These are phyloP conservation scores for Colletotrichum shisoi DNA, from an alignment of 2,329 filamentous ascomycete genomes.

Conservation along the genomic window DNA sequence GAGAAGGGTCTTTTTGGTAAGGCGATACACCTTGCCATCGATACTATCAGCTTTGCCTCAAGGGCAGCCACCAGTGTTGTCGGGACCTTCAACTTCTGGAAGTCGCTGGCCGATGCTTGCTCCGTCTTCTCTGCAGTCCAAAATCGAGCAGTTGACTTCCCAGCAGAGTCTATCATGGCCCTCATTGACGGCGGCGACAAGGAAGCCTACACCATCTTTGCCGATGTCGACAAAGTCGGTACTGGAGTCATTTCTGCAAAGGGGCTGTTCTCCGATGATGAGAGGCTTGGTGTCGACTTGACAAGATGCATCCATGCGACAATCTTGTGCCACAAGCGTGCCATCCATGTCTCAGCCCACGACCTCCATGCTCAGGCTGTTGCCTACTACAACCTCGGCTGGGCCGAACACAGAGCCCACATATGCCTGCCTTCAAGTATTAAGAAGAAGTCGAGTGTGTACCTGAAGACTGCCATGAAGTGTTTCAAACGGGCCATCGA, in stretches of 20 bases:
- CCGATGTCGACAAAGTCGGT: conserved; percentile 72
- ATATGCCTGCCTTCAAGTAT: conserved; percentile 64
- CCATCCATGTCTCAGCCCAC: conserved; percentile 73
- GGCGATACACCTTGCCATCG: conserved; percentile 72
- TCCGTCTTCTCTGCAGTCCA: conserved; percentile 83
- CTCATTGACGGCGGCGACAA: conserved; percentile 66
- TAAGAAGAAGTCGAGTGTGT: conserved; percentile 68
- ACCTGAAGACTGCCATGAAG: conserved; percentile 80
- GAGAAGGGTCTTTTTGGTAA: conserved; percentile 89
- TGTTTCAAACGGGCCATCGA: conserved; percentile 98
- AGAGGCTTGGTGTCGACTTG: conserved; percentile 59
- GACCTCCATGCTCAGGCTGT: conserved; percentile 90
- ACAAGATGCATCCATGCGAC: conserved; percentile 71
- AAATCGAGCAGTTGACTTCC: conserved; percentile 69
- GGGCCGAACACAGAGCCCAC: conserved; percentile 87
- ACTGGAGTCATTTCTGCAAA: conserved; percentile 56
- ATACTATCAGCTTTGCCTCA: conserved; percentile 73
- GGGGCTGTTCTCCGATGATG: conserved; percentile 56
- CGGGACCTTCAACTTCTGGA: conserved; percentile 94
- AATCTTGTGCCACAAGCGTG: conserved; percentile 87
- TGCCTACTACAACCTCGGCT: conserved; percentile 96
- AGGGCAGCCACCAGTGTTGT: conserved; percentile 67
- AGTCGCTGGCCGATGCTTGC: conserved; percentile 86
- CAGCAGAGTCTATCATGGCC: conserved; percentile 62
- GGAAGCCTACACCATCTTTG: conserved; percentile 67